phyloP scores from a whole-genome alignment of 1,284 basidiomycete species.

The Austroboletus niveus region DNA sequence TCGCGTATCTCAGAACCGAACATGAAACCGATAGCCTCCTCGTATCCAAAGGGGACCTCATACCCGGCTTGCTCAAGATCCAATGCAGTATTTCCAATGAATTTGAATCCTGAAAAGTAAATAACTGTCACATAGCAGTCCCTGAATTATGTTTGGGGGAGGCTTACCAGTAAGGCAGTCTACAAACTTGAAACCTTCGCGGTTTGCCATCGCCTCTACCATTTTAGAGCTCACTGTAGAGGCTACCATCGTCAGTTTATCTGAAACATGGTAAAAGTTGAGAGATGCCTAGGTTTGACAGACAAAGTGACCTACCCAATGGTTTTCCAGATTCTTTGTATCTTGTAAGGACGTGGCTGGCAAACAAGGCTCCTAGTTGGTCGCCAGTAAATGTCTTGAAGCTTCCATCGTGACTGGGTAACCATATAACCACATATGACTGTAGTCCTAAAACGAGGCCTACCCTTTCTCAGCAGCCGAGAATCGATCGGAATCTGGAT shows the following conservation, averaged over 20 bases:
- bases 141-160: neutral
- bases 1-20: constrained; percentile 74
- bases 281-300: neutral
- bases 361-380: constrained; percentile 78
- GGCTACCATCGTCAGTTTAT: constrained; percentile 77
- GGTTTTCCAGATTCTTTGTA: constrained; percentile 64
- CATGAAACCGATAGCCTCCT: constrained; percentile 89
- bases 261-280: constrained; percentile 28
- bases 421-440: neutral
- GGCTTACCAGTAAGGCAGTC: constrained; percentile 77
- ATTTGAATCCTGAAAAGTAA: constrained; percentile 66
- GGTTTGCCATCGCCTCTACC: constrained; percentile 70
- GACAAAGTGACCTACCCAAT: constrained; percentile 34
- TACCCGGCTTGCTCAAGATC: constrained; percentile 63
- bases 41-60: constrained; percentile 79
- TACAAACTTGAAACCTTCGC: constrained; percentile 77
- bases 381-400: constrained; percentile 84
- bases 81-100: constrained; percentile 79
- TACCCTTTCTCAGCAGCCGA: constrained; percentile 74
- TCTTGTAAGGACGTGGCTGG: constrained; percentile 53
- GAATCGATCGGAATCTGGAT: constrained; percentile 84
- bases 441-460: constrained; percentile 12
- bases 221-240: constrained; percentile 89
- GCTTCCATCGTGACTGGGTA: constrained; percentile 45
- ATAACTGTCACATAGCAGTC: neutral